Evolutionary conservation across 2,329 filamentous ascomycete species (phyloP).

Genomic region (Exophiala spinifera): DNA sequence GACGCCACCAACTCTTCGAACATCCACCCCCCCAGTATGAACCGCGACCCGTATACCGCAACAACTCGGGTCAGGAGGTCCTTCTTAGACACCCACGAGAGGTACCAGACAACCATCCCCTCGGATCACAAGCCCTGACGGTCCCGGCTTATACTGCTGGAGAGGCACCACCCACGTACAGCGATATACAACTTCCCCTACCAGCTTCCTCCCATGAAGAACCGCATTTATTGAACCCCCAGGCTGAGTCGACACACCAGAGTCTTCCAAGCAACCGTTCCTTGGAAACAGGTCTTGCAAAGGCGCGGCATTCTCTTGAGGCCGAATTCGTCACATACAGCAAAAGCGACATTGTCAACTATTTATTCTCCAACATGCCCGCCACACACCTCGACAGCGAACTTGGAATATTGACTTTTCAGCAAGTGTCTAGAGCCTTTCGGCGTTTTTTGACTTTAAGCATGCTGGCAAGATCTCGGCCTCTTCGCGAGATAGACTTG

Average conservation of each 20-base stretch:
- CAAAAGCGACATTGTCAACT: neutral
- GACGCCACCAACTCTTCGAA: neutral
- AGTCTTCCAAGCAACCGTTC: too few relatives aligned
- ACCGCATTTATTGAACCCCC: too few relatives aligned
- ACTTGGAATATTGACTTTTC: neutral
- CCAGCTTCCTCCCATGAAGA: too few relatives aligned
- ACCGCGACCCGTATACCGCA: constrained; percentile 3
- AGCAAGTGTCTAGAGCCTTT: neutral
- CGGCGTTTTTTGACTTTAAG: neutral
- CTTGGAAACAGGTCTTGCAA: neutral
- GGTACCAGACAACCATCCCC: neutral
- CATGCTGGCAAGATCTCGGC: neutral
- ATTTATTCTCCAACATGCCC: neutral
- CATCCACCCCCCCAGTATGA: constrained; percentile 13
- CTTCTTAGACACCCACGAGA: constrained; percentile 12
- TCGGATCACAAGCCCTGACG: neutral
- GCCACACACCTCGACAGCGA: neutral
- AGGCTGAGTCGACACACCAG: too few relatives aligned
- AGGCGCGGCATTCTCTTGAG: neutral
- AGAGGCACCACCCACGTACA: constrained; percentile 2
- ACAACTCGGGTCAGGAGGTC: neutral
- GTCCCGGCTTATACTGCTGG: neutral
- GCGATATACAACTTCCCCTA: too few relatives aligned
- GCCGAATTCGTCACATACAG: neutral
- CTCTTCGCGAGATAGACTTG: neutral